phyloP scores from a whole-genome alignment of 1,284 basidiomycete species.

The Mycena citricolor region DNA sequence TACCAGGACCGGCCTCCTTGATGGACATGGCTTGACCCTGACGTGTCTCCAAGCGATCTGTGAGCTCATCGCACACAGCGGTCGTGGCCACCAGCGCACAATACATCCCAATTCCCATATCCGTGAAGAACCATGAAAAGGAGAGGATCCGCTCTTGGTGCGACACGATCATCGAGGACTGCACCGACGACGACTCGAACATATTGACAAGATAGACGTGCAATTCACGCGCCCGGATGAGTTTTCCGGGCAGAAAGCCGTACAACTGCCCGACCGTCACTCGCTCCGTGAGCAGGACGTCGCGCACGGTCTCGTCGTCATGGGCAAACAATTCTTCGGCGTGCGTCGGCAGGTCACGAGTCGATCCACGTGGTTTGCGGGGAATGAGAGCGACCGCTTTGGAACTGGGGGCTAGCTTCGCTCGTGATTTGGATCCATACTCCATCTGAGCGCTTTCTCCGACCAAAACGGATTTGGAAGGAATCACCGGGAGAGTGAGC shows the following conservation, averaged over 20 bases:
- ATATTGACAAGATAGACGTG: conserved; percentile 56
- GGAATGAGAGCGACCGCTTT: no score
- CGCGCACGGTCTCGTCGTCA: conserved; percentile 53
- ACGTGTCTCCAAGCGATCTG: conserved; percentile 43
- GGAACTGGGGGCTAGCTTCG: no score
- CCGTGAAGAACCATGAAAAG: conserved; percentile 54
- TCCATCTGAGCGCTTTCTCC: conserved; percentile 54
- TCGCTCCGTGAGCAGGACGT: conserved; percentile 62
- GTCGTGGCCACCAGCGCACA: conserved; percentile 61
- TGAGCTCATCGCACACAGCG: conserved; percentile 51
- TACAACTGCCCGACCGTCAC: conserved; percentile 66
- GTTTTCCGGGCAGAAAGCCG: conserved; percentile 67
- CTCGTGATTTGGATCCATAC: conserved; percentile 50
- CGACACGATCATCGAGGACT: conserved; percentile 50
- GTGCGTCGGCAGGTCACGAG: no score
- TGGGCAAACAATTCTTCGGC: conserved; percentile 50
- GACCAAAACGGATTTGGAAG: no score
- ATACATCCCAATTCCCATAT: conserved; percentile 59
- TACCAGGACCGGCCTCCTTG: conserved; percentile 45
- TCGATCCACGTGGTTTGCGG: no score
- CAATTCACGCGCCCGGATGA: conserved; percentile 58
- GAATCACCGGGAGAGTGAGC: conserved; percentile 33
- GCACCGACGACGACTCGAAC: conserved; percentile 40
- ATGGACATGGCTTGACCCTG: conserved; percentile 50
- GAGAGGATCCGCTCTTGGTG: conserved; percentile 53